These are phyloP conservation scores for Claviceps humidiphila DNA, from an alignment of 2,329 filamentous ascomycete species.

Conservation along the genomic window DNA sequence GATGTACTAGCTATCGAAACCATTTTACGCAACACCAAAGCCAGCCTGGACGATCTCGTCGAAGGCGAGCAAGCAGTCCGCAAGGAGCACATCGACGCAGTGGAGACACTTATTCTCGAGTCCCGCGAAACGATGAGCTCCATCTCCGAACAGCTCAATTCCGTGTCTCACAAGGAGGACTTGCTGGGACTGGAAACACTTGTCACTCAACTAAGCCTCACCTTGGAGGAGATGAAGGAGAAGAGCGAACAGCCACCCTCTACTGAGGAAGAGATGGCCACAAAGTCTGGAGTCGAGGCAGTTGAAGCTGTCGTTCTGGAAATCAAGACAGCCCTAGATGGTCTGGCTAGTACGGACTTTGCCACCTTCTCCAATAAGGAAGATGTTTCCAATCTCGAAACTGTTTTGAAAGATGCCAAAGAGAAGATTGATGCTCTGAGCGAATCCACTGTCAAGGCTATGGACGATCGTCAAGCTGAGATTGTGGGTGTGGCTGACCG, in stretches of 20 bases:
- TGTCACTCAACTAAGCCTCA: slow-evolving; percentile 61
- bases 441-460: slow-evolving; percentile 61
- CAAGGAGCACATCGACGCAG: slow-evolving; percentile 50
- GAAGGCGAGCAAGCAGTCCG: slow-evolving; percentile 57
- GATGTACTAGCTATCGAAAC: slow-evolving; percentile 87
- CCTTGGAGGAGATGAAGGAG: slow-evolving; percentile 62
- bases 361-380: slow-evolving; percentile 62
- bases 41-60: slow-evolving; percentile 68
- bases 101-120: slow-evolving; percentile 56
- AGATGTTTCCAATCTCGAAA: slow-evolving; percentile 51
- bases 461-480: slow-evolving; percentile 75
- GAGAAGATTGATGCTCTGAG: slow-evolving; percentile 55
- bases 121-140: slow-evolving; percentile 60
- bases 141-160: slow-evolving; percentile 53
- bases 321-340: slow-evolving; percentile 65
- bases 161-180: slow-evolving; percentile 65
- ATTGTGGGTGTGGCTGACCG: slow-evolving; percentile 65
- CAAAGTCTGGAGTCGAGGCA: slow-evolving; percentile 70
- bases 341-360: slow-evolving; percentile 57
- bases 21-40: slow-evolving; percentile 78
- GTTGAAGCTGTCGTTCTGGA: slow-evolving; percentile 74
- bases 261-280: slow-evolving; percentile 47
- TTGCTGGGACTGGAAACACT: slow-evolving; percentile 64
- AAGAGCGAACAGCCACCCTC: slow-evolving; percentile 39
- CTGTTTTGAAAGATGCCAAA: slow-evolving; percentile 58